Percentiles rank a stretch among this genome's conserved stretches.
Conservation (phyloP, 345 rosid species). For the Brassica rapa region DNA sequence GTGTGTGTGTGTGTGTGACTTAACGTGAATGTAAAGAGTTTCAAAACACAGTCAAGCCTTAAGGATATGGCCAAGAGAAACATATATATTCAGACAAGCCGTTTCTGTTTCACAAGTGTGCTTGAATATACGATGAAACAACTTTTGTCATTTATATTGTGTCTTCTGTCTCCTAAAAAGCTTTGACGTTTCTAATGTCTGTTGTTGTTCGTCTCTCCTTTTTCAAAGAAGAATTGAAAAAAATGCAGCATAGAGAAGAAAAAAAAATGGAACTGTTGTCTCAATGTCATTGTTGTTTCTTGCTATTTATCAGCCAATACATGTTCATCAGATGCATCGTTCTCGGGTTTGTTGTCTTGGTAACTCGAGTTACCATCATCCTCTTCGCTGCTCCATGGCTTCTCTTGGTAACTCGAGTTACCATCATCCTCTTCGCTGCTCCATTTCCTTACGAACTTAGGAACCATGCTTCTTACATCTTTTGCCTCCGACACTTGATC, state of each 20-base stretch:
- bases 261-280: neutral
- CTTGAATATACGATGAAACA: neutral
- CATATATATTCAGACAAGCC: neutral
- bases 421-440: constrained; percentile 67
- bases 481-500: constrained; percentile 43
- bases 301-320: constrained; percentile 52
- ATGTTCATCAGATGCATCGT: constrained; percentile 48
- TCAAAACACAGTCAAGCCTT: neutral
- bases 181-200: neutral
- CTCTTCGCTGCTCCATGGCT: constrained; percentile 64
- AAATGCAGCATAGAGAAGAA: neutral
- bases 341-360: constrained; percentile 43
- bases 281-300: constrained; percentile 35
- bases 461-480: constrained; percentile 68
- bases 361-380: constrained; percentile 50
- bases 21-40: neutral
- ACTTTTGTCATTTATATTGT: neutral
- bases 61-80: neutral
- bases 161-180: neutral
- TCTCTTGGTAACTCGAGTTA: constrained; percentile 40
- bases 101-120: neutral
- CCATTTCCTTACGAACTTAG: constrained; percentile 79
- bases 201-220: constrained; percentile 19
- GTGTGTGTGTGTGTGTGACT: neutral
- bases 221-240: constrained; percentile 30